Conservation (phyloP, 202 grass and related monocot species). For the Brachypodium distachyon region DNA sequence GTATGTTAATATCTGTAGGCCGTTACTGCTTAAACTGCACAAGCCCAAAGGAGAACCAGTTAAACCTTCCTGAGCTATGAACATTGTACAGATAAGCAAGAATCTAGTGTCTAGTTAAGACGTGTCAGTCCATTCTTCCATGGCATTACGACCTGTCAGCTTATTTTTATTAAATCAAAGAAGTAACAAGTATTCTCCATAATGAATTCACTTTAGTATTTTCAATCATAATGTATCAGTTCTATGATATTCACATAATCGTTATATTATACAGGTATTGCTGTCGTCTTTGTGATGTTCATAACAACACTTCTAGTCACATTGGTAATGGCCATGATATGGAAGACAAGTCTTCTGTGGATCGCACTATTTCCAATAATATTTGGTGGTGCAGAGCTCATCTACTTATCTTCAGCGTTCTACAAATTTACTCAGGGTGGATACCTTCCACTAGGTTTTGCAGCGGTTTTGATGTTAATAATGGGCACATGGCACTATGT, state of each 20-base stretch:
- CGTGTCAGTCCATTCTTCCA: not conserved
- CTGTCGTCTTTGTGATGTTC: conserved; percentile 60
- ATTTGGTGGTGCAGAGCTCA: conserved; percentile 37
- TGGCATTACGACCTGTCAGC: not conserved
- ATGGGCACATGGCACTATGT: conserved; percentile 77
- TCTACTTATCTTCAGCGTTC: conserved; percentile 49
- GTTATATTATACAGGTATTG: conserved; percentile 44
- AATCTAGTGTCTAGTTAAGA: not conserved
- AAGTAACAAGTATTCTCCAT: not conserved
- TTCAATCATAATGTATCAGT: not conserved
- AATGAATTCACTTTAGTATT: not conserved
- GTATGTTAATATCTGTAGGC: not conserved
- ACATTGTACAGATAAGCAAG: not conserved
- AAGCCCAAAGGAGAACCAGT: not conserved
- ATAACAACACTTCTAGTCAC: conserved; percentile 54
- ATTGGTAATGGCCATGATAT: conserved; percentile 58
- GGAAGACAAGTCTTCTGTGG: conserved; percentile 40
- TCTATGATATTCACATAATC: conserved; percentile 10
- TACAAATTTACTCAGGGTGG: conserved; percentile 57
- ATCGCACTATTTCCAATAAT: conserved; percentile 38
- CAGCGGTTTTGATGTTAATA: conserved; percentile 47
- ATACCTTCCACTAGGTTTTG: conserved; percentile 52
- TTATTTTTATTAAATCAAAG: not conserved
- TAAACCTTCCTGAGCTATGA: not conserved
- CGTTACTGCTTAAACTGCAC: not conserved